phyloP scores from a whole-genome alignment of 1,284 basidiomycete genomes.

The Trametes polyzona region DNA sequence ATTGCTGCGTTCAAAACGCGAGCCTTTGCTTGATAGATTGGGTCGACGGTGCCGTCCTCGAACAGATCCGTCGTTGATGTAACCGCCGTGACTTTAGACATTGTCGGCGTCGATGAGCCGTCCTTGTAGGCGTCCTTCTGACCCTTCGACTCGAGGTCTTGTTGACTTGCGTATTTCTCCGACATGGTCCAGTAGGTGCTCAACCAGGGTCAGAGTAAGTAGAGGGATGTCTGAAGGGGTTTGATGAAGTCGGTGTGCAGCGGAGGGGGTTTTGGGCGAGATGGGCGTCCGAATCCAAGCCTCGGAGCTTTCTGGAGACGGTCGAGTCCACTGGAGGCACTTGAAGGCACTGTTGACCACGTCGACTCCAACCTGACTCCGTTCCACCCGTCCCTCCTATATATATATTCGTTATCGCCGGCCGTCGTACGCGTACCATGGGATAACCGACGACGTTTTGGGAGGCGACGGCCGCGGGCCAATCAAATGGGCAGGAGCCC shows the following conservation, averaged over 20 bases:
- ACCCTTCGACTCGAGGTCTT: constrained; percentile 18
- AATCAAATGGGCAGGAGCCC: not conserved
- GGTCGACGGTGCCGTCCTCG: constrained; percentile 52
- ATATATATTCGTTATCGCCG: not conserved
- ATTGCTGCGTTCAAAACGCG: constrained; percentile 59
- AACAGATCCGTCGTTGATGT: constrained; percentile 35
- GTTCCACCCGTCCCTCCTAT: not conserved
- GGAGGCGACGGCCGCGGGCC: constrained; percentile 6
- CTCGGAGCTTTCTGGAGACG: constrained; percentile 13
- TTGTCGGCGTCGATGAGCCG: not conserved
- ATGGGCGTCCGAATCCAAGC: not conserved
- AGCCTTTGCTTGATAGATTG: constrained; percentile 60
- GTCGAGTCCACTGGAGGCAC: constrained; percentile 5
- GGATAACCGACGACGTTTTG: not conserved
- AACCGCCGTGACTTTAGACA: not conserved
- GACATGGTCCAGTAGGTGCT: not conserved
- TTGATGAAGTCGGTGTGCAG: not conserved
- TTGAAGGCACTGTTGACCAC: no score
- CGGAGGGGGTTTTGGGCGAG: not conserved
- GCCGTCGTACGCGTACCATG: not conserved
- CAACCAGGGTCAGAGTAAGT: not conserved
- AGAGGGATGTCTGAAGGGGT: not conserved
- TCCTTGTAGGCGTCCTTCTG: constrained; percentile 7
- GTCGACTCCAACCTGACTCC: constrained; percentile 3
- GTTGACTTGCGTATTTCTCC: not conserved